Evolutionary conservation across 768 basidiomycete genomes (phyloP).

Genomic region (Boletellus sp.): DNA sequence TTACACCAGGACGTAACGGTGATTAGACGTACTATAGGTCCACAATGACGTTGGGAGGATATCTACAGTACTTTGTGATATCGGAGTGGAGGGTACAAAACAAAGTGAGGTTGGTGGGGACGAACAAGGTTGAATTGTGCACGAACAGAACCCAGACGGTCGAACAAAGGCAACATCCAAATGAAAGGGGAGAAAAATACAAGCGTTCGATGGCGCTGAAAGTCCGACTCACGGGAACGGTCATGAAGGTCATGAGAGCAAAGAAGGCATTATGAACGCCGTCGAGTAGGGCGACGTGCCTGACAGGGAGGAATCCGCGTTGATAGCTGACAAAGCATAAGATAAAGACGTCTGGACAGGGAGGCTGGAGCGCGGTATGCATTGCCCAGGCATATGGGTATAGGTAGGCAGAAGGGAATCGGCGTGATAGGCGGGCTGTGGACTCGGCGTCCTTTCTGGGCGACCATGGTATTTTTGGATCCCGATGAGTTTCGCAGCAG

Average conservation of each 20-base stretch:
- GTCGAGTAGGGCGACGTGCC: conserved; percentile 26
- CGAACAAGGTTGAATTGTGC: conserved; percentile 13
- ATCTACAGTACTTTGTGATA: conserved; percentile 31
- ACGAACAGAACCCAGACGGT: conserved; percentile 15
- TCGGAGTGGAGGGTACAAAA: conserved; percentile 20
- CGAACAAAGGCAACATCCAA: conserved; percentile 32
- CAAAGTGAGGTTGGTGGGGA: conserved; percentile 16
- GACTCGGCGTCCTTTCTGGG: conserved; percentile 28
- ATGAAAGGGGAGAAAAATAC: conserved; percentile 13
- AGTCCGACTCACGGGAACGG: conserved; percentile 19
- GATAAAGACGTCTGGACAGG: conserved; percentile 39
- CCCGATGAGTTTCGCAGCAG: conserved; percentile 58
- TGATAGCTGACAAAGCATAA: conserved; percentile 41
- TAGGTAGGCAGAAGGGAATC: conserved; percentile 30
- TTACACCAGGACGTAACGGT: conserved; percentile 37
- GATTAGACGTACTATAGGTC: conserved; percentile 27
- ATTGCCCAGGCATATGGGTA: conserved; percentile 32
- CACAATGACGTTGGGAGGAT: conserved; percentile 24
- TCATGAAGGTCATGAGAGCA: conserved; percentile 32
- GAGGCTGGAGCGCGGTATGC: conserved; percentile 33
- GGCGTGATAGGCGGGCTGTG: conserved; percentile 27
- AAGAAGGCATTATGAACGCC: conserved; percentile 32
- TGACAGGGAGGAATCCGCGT: conserved; percentile 20
- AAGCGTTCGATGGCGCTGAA: conserved; percentile 21
- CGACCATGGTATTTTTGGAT: conserved; percentile 41